A percentile compares a stretch with the other conserved stretches of the same genome.
Evolutionary conservation across 257 asterid species (phyloP).

Genomic region (Salvia hispanica): DNA sequence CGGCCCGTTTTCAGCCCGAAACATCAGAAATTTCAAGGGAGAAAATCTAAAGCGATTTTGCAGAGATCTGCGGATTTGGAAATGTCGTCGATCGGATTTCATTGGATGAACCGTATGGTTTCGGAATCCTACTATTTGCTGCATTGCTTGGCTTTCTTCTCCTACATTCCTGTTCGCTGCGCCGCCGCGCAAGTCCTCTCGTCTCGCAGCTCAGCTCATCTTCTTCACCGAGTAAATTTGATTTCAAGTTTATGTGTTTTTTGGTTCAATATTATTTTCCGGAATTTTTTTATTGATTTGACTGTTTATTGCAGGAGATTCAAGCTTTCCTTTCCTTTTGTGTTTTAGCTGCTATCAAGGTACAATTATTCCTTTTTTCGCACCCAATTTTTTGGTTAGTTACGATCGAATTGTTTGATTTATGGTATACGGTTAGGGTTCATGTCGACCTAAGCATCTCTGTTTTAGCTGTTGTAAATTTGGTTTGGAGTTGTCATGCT

Average conservation of each 20-base stretch:
- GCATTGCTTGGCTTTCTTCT: conserved; percentile 69
- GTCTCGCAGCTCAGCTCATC: conserved; percentile 64
- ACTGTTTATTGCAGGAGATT: conserved; percentile 60
- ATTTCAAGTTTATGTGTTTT: not conserved
- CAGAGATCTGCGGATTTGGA: conserved; percentile 38
- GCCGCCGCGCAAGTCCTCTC: conserved; percentile 62
- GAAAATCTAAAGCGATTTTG: not conserved
- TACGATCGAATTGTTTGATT: conserved; percentile 12
- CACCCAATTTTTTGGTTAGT: not conserved
- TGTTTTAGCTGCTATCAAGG: conserved; percentile 73
- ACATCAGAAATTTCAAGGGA: not conserved
- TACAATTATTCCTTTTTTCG: conserved; percentile 13
- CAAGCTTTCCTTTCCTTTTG: conserved; percentile 72
- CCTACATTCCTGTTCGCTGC: conserved; percentile 77
- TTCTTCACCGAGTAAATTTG: conserved; percentile 66
- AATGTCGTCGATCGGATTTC: conserved; percentile 42
- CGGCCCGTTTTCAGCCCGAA: conserved; percentile 15
- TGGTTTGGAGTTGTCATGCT: not conserved
- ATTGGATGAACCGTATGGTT: conserved; percentile 54
- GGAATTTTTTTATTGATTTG: not conserved
- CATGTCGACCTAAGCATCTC: not conserved
- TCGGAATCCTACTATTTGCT: conserved; percentile 77
- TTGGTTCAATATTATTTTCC: not conserved
- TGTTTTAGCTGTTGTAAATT: not conserved
- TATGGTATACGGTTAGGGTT: not conserved